Conservation (phyloP, 179 eudicot species). For the Corrigiola litoralis region DNA sequence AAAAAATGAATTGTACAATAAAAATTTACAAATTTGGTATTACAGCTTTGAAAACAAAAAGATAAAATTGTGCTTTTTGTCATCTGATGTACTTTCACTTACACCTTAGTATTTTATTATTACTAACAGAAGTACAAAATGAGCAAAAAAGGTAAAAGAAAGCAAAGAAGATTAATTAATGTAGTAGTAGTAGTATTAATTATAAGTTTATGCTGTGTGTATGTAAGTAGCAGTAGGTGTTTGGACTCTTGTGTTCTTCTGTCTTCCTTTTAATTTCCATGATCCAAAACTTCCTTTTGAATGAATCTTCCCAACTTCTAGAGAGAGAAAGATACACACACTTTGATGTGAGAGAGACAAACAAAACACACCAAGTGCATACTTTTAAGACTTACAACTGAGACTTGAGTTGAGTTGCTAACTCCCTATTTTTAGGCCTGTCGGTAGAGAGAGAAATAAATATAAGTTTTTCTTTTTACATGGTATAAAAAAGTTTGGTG, state of each 20-base stretch:
- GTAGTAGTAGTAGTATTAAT: no score
- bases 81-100: no score
- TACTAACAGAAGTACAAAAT: no score
- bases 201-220: slow-evolving; percentile 14
- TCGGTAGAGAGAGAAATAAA: slow-evolving; percentile 28
- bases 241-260: slow-evolving; percentile 27
- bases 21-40: no score
- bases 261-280: slow-evolving; percentile 28
- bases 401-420: neutral
- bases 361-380: neutral
- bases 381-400: neutral
- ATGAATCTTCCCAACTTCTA: slow-evolving; percentile 36
- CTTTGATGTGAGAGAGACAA: neutral
- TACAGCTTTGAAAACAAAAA: no score
- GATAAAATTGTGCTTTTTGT: no score
- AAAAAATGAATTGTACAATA: no score
- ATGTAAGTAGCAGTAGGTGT: slow-evolving; percentile 15
- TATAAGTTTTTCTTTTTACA: neutral
- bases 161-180: neutral
- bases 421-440: slow-evolving; percentile 17
- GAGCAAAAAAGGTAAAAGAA: neutral
- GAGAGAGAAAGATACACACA: slow-evolving; percentile 23
- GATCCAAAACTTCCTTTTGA: slow-evolving; percentile 39
- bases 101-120: no score
- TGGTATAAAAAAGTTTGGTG: no score